phyloP scores from a whole-genome alignment of 164 flowering plant species.

The Magnolia changhungtana region DNA sequence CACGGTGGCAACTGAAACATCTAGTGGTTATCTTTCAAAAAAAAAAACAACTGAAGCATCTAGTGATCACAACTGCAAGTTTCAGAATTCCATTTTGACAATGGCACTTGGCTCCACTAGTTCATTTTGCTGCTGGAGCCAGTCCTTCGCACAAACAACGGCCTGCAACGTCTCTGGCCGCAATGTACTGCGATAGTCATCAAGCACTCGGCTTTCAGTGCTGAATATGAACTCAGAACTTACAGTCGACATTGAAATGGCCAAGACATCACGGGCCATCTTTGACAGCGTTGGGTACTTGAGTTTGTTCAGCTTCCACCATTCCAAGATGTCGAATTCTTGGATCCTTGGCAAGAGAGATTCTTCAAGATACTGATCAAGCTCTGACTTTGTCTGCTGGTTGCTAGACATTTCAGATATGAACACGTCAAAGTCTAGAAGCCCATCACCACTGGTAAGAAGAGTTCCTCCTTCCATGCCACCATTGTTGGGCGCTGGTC shows the following conservation, averaged over 20 bases:
- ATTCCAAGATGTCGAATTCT: conserved; percentile 22
- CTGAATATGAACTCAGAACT: conserved; percentile 11
- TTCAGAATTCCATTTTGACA: conserved; percentile 6
- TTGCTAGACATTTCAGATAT: conserved; percentile 42
- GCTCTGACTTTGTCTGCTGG: conserved; percentile 58
- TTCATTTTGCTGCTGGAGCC: conserved; percentile 10
- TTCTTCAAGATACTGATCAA: conserved; percentile 20
- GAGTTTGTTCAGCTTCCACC: conserved; percentile 24
- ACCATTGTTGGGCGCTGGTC: conserved; percentile 18
- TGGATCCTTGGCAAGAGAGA: conserved; percentile 7
- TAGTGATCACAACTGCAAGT: background rate
- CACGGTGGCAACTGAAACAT: too few relatives aligned
- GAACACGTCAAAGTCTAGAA: conserved; percentile 60
- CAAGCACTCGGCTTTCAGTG: conserved; percentile 13
- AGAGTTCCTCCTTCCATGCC: conserved; percentile 26
- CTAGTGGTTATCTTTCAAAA: too few relatives aligned
- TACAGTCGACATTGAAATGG: conserved; percentile 22
- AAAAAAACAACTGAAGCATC: too few relatives aligned
- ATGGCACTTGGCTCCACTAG: conserved; percentile 1
- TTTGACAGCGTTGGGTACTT: conserved; percentile 27
- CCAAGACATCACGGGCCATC: conserved; percentile 33
- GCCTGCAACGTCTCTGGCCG: conserved; percentile 8
- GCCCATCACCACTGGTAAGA: conserved; percentile 31
- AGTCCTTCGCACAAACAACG: conserved; percentile 15
- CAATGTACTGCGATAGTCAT: conserved; percentile 14